These are phyloP conservation scores for Leccinum solheimii DNA, from an alignment of 1,284 basidiomycete species.

Conservation along the genomic window DNA sequence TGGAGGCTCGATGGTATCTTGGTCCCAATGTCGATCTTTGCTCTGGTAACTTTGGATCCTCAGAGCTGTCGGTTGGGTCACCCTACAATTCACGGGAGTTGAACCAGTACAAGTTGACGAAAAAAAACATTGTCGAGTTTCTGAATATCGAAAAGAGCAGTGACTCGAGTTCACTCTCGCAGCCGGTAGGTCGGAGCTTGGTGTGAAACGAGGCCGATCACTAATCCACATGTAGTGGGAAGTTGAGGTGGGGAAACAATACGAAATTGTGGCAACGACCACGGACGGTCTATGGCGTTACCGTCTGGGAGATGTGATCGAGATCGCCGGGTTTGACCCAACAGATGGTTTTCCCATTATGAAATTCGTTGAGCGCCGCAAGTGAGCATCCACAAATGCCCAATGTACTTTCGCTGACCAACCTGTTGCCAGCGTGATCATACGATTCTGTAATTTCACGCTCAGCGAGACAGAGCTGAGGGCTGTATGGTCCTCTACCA, in stretches of 20 bases:
- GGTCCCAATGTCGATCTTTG: slow-evolving; percentile 6
- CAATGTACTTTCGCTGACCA: neutral
- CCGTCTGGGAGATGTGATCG: slow-evolving; percentile 14
- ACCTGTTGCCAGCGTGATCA: slow-evolving; percentile 3
- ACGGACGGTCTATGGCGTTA: slow-evolving; percentile 29
- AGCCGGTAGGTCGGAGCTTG: slow-evolving; percentile 6
- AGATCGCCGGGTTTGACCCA: slow-evolving; percentile 8
- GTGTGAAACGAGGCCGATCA: neutral
- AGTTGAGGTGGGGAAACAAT: slow-evolving; percentile 15
- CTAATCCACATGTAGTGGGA: slow-evolving; percentile 20
- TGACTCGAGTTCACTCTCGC: slow-evolving; percentile 3
- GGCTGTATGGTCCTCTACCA: neutral
- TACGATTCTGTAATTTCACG: neutral
- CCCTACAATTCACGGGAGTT: neutral
- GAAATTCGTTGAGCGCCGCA: neutral
- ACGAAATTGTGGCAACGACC: slow-evolving; percentile 24
- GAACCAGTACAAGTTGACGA: slow-evolving; percentile 11
- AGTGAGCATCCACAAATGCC: neutral
- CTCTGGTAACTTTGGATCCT: neutral
- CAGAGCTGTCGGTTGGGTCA: slow-evolving; percentile 13
- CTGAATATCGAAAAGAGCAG: slow-evolving; percentile 1
- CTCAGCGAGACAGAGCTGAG: slow-evolving; percentile 12
- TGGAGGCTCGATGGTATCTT: slow-evolving; percentile 14
- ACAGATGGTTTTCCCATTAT: neutral
- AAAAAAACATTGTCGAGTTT: slow-evolving; percentile 3